Evolutionary conservation across 148 eudicot genomes (phyloP).

Genomic region (Diospyros lotus): DNA sequence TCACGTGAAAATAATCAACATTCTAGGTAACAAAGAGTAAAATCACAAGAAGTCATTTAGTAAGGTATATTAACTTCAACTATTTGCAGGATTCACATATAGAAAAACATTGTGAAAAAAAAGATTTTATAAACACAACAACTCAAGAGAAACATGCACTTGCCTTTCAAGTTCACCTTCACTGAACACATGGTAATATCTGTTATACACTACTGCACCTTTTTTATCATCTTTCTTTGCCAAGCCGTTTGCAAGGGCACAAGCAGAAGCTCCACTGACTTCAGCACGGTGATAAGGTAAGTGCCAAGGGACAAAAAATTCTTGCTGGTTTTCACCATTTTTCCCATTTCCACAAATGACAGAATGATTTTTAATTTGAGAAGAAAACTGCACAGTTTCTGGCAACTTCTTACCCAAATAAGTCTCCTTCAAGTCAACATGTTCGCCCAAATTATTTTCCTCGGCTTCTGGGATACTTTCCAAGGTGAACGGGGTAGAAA

Average conservation of each 20-base stretch:
- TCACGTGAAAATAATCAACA: too few species aligned
- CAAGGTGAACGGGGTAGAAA: conserved; percentile 40
- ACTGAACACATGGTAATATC: conserved; percentile 94
- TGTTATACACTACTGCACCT: conserved; percentile 89
- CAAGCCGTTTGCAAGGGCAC: conserved; percentile 73
- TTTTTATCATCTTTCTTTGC: conserved; percentile 93
- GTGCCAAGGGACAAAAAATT: conserved; percentile 97
- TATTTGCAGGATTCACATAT: not conserved
- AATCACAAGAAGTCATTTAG: not conserved
- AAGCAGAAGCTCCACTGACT: conserved; percentile 79
- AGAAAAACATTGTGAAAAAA: not conserved
- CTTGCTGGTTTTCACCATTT: conserved; percentile 50
- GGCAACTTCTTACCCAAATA: conserved; percentile 18
- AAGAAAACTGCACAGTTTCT: conserved; percentile 12
- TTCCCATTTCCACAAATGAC: conserved; percentile 17
- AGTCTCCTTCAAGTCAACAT: conserved; percentile 19
- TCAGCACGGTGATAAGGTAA: conserved; percentile 98
- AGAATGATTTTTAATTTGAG: conserved; percentile 19
- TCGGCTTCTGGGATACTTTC: conserved; percentile 86
- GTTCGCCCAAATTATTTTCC: conserved; percentile 31
- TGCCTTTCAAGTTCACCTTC: conserved; percentile 99
- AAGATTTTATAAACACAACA: not conserved
- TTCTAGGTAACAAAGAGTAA: too few species aligned
- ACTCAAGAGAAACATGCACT: not conserved
- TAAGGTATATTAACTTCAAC: not conserved